These are phyloP conservation scores for Triglochin maritima DNA, from an alignment of 106 monocot genomes.

Conservation along the genomic window DNA sequence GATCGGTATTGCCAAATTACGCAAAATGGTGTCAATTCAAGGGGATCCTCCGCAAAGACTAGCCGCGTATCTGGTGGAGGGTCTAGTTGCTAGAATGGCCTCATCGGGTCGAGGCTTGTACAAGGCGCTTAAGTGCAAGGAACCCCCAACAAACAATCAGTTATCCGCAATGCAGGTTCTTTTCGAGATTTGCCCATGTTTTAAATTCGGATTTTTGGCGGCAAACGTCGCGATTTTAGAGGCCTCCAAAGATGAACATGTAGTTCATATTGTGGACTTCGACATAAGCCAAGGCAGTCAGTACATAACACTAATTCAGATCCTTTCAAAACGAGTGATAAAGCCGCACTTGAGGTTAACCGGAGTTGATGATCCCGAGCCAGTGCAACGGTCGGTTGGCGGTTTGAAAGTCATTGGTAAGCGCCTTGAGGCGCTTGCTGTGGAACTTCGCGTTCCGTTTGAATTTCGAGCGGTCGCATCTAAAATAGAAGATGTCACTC, in stretches of 20 bases:
- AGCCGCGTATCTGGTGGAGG: conserved; percentile 86
- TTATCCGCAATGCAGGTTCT: conserved; percentile 95
- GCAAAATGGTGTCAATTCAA: conserved; percentile 78
- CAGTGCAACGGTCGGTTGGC: conserved; percentile 77
- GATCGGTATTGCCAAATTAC: conserved; percentile 51
- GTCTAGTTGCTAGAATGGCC: conserved; percentile 73
- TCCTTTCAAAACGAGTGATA: conserved; percentile 23
- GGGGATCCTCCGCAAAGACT: conserved; percentile 88
- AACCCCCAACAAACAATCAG: conserved; percentile 59
- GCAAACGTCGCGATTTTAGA: conserved; percentile 87
- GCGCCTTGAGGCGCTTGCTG: conserved; percentile 70
- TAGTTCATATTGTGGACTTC: conserved; percentile 88
- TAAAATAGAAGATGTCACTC: conserved; percentile 52
- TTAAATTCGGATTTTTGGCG: conserved; percentile 91
- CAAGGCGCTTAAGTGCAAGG: conserved; percentile 80
- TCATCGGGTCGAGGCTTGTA: conserved; percentile 74
- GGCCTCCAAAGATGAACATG: conserved; percentile 58
- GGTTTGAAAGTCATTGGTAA: conserved; percentile 75
- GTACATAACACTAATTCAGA: conserved; percentile 66
- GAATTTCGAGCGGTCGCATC: conserved; percentile 60
- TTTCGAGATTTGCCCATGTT: conserved; percentile 89
- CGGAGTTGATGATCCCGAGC: conserved; percentile 94
- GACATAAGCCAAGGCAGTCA: conserved; percentile 96
- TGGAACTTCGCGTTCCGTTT: conserved; percentile 46
- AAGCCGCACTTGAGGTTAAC: conserved; percentile 67